Percentiles rank a stretch among this genome's conserved stretches.
Conservation (phyloP, 2,329 filamentous ascomycete species). For the Coniochaeta prunicola region DNA sequence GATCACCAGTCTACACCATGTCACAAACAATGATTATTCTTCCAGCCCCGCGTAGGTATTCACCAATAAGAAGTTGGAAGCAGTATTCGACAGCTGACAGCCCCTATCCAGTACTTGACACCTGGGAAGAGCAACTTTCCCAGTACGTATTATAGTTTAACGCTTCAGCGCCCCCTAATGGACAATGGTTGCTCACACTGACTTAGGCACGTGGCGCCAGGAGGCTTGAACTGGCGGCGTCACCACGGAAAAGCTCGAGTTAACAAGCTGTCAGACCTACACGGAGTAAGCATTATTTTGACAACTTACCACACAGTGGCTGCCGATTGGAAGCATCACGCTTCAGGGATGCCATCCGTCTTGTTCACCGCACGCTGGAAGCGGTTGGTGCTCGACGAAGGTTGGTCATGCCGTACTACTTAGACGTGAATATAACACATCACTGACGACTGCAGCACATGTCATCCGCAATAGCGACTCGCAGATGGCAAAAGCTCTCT, state of each 20-base stretch:
- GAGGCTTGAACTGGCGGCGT: conserved; percentile 14
- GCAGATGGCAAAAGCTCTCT: conserved; percentile 27
- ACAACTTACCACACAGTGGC: conserved; percentile 35
- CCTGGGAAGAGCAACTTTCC: conserved; percentile 28
- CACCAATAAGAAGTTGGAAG: too few relatives aligned
- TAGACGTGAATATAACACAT: background rate
- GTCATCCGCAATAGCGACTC: conserved; percentile 28
- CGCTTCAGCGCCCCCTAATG: background rate
- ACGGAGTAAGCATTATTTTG: conserved; percentile 20
- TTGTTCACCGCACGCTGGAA: conserved; percentile 29
- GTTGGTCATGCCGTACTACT: conserved; percentile 10
- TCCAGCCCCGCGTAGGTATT: conserved; percentile 24
- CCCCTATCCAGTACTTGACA: conserved; percentile 23
- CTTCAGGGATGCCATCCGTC: conserved; percentile 3
- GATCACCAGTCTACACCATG: conserved; percentile 6
- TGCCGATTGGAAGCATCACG: conserved; percentile 21
- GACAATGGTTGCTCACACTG: background rate
- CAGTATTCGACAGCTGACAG: background rate
- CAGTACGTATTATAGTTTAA: conserved; percentile 13
- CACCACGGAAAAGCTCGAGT: conserved; percentile 23
- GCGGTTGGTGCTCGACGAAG: conserved; percentile 31
- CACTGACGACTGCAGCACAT: conserved; percentile 24
- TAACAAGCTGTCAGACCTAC: conserved; percentile 7
- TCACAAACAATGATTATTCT: conserved; percentile 25
- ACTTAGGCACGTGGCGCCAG: conserved; percentile 19